phyloP scores from a whole-genome alignment of 2,329 filamentous ascomycete species.

The Tolypocladium pustulatum region DNA sequence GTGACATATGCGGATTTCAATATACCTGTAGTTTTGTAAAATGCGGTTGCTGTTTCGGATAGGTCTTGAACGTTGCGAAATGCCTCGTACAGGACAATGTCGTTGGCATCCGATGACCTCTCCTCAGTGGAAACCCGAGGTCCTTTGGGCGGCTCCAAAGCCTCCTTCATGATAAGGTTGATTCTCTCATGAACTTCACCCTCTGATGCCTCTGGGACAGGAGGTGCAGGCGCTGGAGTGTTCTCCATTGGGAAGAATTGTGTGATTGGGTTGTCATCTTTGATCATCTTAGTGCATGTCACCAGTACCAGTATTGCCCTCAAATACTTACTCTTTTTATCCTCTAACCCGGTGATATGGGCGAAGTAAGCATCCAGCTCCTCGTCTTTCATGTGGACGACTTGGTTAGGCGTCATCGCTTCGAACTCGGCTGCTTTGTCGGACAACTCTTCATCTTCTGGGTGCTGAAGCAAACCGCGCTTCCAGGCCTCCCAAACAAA shows the following conservation, averaged over 20 bases:
- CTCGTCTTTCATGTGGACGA: constrained; percentile 47
- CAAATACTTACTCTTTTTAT: constrained; percentile 19
- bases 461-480: constrained; percentile 27
- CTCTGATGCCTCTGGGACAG: constrained; percentile 11
- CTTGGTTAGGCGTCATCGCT: constrained; percentile 48
- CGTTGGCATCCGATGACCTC: neutral
- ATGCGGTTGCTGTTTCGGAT: constrained; percentile 14
- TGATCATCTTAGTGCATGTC: neutral
- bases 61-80: constrained; percentile 21
- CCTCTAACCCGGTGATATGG: constrained; percentile 20
- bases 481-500: constrained; percentile 69
- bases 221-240: constrained; percentile 6
- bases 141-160: constrained; percentile 1
- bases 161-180: constrained; percentile 10
- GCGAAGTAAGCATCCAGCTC: constrained; percentile 58
- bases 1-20: no score
- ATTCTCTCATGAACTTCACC: constrained; percentile 14
- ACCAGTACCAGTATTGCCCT: no score
- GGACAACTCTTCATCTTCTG: constrained; percentile 5
- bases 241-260: constrained; percentile 24
- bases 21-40: constrained; percentile 23
- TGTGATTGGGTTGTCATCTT: constrained; percentile 17
- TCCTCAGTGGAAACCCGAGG: no score
- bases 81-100: constrained; percentile 15
- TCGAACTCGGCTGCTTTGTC: constrained; percentile 28